Base-by-base conservation (phyloP, 2,329 filamentous ascomycete species). In the Nemania sp. region DNA sequence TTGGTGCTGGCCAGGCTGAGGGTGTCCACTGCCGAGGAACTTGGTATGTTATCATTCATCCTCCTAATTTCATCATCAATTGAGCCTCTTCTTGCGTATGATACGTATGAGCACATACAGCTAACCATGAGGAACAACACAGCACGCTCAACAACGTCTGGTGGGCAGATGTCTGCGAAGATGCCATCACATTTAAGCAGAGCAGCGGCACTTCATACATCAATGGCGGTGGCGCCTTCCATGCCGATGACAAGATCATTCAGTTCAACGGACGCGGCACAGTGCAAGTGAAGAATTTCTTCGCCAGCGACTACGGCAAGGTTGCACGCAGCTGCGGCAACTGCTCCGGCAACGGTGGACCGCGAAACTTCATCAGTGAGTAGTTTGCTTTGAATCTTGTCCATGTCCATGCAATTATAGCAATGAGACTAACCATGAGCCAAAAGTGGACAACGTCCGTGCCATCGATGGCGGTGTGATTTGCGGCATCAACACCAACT, bases 401-500 rank as follows among this genome's bases (percentile, higher is more conserved):
- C 15, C 17, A 9, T 7, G 11, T 24, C 26, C 12, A 14, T 3
- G 17, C 7, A 5, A 19, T 8, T 17, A 26, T 14, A 6, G 30
- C 15, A 9, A 20, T 3, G 24, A 36, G 34, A 49, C 41, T 36
- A 24, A 44, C 49, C 24, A 36, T 17, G 19, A 6, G 7, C 8
- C 3, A 46, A n/a, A 30, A 56, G 53, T 80, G 51, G 68, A 75
- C 63, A 73, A 74, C 61, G 68, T 76, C 54, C 70, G 70, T 37
- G 72, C 73, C 56, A 65, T 68, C 42, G 67, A 70, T 51, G 77
- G 77, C 54, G 64, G 70, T 46, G 68, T 70, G 14, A 70, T 77
- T 26, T 75, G 71, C 57, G 76, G 77, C 42, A 79, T 80, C 67
- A 80, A 80, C 71, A 71, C 70, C 53, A 81, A 80, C 73, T 80